A percentile compares a stretch with the other conserved stretches of the same genome.
Conservation (phyloP, 305 asterid genomes). For the Solanum hybrid region DNA sequence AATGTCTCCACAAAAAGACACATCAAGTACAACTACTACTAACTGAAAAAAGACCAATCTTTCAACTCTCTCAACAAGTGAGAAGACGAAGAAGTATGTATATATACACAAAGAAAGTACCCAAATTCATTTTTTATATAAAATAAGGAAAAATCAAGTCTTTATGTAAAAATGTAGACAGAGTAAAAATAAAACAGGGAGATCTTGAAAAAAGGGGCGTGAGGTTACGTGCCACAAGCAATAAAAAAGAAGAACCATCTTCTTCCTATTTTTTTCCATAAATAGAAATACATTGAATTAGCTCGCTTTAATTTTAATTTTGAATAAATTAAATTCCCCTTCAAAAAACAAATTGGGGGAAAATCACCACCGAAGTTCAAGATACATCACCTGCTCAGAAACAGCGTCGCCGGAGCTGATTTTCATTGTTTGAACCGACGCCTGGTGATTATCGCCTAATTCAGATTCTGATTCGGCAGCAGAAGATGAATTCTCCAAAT, state of each 20-base stretch:
- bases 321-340: not conserved
- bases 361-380: not conserved
- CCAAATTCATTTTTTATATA: constrained; percentile 9
- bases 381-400: constrained; percentile 33
- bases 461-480: constrained; percentile 31
- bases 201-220: constrained; percentile 10
- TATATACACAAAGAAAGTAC: not conserved
- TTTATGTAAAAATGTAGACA: constrained; percentile 17
- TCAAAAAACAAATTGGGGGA: not conserved
- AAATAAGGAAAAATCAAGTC: constrained; percentile 14
- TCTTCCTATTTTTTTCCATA: not conserved
- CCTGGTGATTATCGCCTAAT: constrained; percentile 33
- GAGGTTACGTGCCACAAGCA: not conserved
- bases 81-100: not conserved
- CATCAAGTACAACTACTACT: constrained; percentile 8
- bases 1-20: not conserved
- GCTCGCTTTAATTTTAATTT: not conserved
- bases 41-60: constrained; percentile 13
- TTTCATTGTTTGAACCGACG: constrained; percentile 27
- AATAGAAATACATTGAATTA: not conserved
- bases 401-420: constrained; percentile 33
- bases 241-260: not conserved
- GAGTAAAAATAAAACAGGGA: constrained; percentile 29
- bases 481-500: constrained; percentile 20
- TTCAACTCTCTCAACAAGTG: constrained; percentile 3